Base-by-base conservation (phyloP, 441 rosid species). In the Arabidopsis hybrid region DNA sequence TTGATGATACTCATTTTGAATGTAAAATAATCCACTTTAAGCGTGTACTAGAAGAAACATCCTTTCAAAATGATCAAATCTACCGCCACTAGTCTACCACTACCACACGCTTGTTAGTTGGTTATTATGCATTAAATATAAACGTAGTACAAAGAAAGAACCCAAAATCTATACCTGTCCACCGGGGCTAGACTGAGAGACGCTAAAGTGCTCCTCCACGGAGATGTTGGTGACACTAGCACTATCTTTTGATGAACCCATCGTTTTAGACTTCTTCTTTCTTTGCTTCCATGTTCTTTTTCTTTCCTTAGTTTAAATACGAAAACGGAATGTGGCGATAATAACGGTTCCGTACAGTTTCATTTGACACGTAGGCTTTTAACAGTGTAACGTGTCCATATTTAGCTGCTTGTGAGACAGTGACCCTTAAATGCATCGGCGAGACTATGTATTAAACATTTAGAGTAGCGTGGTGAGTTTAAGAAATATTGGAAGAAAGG, bases 161-260 rank as follows among this genome's bases (percentile, higher is more conserved):
- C 32, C 6, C 6, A 4, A 31, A 31, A 31, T 4, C 32, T 31
- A 31, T 49, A 73, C 79, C 75, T 57, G 67, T 17, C 80, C 75
- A 70, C 56, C 35, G 0, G 55, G 21, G 56, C 6, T 17, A 64
- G 75, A 47, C 2, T 64, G 79, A 3, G 75, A 69, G 67, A 69
- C 38, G 17, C 71, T 76, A n/a, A 17, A 40, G 49, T 64, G 80
- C 18, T 76, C 62, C 35, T 76, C 80, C 7, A 70, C 50, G 7
- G 67, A 76, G n/a, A 64, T 35, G 36, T 69, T 62, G 2, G 74
- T 45, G 53, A 55, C 1, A 36, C 10, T 70, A 14, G 11, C 49
- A 36, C 5, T 52, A 55, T 69, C 65, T 9, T 69, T 63, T 6
- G 58, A 5, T 45, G 79, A 56, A 14, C 43, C 29, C 74, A 75